These are phyloP conservation scores for Pythium biforme DNA, from an alignment of 352 stramenopile species.

Conservation along the genomic window DNA sequence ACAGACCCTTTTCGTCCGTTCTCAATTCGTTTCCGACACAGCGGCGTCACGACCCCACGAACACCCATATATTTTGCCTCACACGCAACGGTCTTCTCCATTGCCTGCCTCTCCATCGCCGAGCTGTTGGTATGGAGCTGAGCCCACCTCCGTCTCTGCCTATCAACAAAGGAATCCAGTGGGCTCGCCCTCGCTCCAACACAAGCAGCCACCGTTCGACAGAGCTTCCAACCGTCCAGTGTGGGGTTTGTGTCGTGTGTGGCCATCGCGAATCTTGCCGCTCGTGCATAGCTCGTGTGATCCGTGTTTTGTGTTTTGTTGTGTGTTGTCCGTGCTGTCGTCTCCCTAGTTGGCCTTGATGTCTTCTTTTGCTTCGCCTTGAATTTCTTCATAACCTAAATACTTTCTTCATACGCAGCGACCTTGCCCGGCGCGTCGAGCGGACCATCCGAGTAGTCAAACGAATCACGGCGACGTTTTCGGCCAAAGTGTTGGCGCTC, in stretches of 20 bases:
- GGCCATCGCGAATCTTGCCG: background rate
- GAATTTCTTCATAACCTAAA: slow-evolving; percentile 49
- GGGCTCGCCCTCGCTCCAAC: background rate
- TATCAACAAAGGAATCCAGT: slow-evolving; percentile 9
- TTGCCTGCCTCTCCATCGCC: background rate
- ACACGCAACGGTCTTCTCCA: background rate
- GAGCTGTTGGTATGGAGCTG: background rate
- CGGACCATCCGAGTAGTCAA: slow-evolving; percentile 65
- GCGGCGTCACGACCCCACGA: background rate
- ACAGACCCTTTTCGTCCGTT: slow-evolving; percentile 7
- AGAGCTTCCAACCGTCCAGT: background rate
- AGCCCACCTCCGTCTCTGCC: slow-evolving; percentile 13
- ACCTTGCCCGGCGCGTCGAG: slow-evolving; percentile 60
- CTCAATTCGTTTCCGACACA: background rate
- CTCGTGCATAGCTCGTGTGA: no score
- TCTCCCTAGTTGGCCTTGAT: slow-evolving; percentile 1
- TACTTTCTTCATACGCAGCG: slow-evolving; percentile 86
- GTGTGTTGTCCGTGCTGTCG: background rate
- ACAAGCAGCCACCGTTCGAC: background rate
- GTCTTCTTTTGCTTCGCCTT: slow-evolving; percentile 3
- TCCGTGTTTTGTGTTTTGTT: background rate
- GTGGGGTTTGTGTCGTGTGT: background rate
- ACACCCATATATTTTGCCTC: background rate
- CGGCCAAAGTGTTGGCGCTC: slow-evolving; percentile 73
- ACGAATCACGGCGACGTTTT: slow-evolving; percentile 75